Evolutionary conservation across 768 basidiomycete species (phyloP), one percentile per base, ranked within the genome.

Genomic region (Agrocybe praecox): DNA sequence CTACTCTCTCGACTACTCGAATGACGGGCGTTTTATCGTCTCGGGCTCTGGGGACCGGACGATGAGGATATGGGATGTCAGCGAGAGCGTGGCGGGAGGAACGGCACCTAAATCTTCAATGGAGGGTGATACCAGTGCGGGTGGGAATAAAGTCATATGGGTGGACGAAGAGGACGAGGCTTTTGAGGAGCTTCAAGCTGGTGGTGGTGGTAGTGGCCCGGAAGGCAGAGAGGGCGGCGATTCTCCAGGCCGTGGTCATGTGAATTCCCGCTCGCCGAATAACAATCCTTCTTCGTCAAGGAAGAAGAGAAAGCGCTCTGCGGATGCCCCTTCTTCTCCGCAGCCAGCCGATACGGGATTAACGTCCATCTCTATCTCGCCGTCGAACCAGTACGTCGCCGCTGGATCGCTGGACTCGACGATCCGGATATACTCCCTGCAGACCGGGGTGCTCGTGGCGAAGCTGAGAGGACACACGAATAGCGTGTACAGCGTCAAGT

Each of bases 1-100:
- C 65, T 96, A 96, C 73, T 93, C 94, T 19, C 86, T 97, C 62
- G 92, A 92, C 69, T 96, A 95, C 70, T 92, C 93, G 2, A 72
- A 78, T 11, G 91, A 96, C 60, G 94, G 94, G 2, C 81, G 87
- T 6, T 80, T 89, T 62, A 89, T 97, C 58, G 92, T 95, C 5
- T 95, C 93, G 2, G 96, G 94, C 8, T 94, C 92, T 0, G 94
- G 94, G 1, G 92, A 82, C 61, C 75, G 73, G 54, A 80, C 80
- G 0, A 74, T 78, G 24, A 69, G 80, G 15, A 76, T 82, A 34
- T 80, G 80, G 79, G 74, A 80, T 54, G 73, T 79, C 69, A 48
- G 57, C 0, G 67, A 65, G 10, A 29, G 26, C 9, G 26, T 29
- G 26, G 9, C 4, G 9, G 26, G 26, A 9, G 26, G 9, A 5